Evolutionary conservation across 2,329 filamentous ascomycete genomes (phyloP), one percentile per base, ranked within the genome.

Genomic region (Escovopsis sp.): DNA sequence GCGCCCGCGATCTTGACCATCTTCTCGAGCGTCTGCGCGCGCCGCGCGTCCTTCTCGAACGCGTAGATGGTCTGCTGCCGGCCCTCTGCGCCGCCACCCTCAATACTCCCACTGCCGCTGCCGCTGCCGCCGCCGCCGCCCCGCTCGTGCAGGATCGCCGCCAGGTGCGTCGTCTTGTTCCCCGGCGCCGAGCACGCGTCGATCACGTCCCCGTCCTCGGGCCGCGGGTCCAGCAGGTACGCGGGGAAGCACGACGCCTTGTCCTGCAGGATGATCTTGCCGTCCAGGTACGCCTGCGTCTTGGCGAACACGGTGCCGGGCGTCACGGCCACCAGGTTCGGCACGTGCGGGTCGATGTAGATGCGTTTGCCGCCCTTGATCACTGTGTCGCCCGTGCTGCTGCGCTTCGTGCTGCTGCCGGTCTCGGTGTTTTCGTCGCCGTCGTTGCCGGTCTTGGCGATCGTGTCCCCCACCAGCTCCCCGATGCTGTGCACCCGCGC

Each of bases 201-300:
- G n/a, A 96, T 75, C 8, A 93, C 67, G 53, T 91, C 78, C 20
- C 85, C 85, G 48, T 81, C 74, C 43, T 74, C 67, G 8, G 75
- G 64, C 0, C 64, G 64, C 0, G 82, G 77, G 40, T 94, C 71
- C 0, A 98, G 67, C 3, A 98, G 67, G 56, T 91, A 91, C 1
- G 89, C 91, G 0, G 91, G 91, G 54, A 98, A 95, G 56, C 91
- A 98, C 1, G 88, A 95, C 0, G 91, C 89, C 60, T 95, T 96
- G 55, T 96, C 91, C 58, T 98, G 91, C 20, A 96, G 66, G 45
- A 96, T 94, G 41, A 96, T 75, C 37, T 78, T 72, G 1, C 89
- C 89, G 1, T 72, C 66, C 12, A 66, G 71, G 59, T 96, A 96
- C 0, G 86, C 81, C 12, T 72, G 62, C 7, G 76, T 80, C 47